A percentile compares a stretch with the other conserved stretches of the same genome.
Conservation (phyloP, 495 filamentous ascomycete genomes). For the Penicillium desertorum region DNA sequence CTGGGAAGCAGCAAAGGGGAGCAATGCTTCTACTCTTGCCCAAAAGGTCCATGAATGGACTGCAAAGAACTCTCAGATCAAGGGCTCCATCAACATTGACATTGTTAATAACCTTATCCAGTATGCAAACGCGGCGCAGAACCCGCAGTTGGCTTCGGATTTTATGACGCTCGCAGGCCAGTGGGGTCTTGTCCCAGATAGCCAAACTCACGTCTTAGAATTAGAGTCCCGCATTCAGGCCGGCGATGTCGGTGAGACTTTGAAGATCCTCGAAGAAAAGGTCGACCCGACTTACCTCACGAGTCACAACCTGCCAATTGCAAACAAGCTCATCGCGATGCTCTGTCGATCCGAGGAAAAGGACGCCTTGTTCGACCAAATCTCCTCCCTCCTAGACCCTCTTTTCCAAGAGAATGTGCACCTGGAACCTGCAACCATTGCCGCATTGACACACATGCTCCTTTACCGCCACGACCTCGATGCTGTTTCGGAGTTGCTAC, state of each 20-base stretch:
- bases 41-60: slow-evolving; percentile 58
- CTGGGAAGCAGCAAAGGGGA: slow-evolving; percentile 72
- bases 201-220: slow-evolving; percentile 67
- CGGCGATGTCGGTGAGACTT: slow-evolving; percentile 65
- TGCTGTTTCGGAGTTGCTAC: slow-evolving; percentile 75
- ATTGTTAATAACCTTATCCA: slow-evolving; percentile 76
- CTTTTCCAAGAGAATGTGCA: slow-evolving; percentile 67
- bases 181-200: slow-evolving; percentile 61
- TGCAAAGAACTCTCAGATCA: slow-evolving; percentile 38
- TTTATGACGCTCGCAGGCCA: slow-evolving; percentile 63
- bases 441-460: slow-evolving; percentile 66
- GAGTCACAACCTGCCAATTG: slow-evolving; percentile 58
- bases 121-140: slow-evolving; percentile 65
- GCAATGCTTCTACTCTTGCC: slow-evolving; percentile 66
- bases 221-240: slow-evolving; percentile 71
- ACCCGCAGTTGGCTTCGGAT: slow-evolving; percentile 70
- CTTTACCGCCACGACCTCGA: slow-evolving; percentile 69
- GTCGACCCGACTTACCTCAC: slow-evolving; percentile 51
- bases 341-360: slow-evolving; percentile 58
- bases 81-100: slow-evolving; percentile 56
- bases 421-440: slow-evolving; percentile 70
- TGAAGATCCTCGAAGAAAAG: slow-evolving; percentile 60
- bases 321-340: slow-evolving; percentile 75
- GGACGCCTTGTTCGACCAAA: slow-evolving; percentile 58
- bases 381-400: slow-evolving; percentile 72